Evolutionary conservation across 164 flowering plant genomes (phyloP), one percentile per base, ranked within the genome.

Genomic region (Nelumbo lutea): DNA sequence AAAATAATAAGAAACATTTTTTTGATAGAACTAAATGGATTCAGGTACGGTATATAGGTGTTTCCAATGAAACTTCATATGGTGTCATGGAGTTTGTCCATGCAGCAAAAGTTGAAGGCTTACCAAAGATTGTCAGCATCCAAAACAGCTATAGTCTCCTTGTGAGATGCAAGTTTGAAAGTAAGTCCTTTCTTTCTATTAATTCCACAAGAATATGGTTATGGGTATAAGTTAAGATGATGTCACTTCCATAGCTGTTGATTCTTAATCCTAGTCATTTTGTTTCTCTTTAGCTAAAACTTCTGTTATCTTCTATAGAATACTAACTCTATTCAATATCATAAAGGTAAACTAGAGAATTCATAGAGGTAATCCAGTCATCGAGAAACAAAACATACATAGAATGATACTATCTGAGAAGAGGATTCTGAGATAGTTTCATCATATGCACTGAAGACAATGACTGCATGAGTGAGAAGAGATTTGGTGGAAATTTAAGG

Each of bases 71-170:
- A 84, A 91, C 96, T 73, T 91, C 97, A 11, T 90, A 88, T 80
- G 95, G 97, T 61, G 98, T 94, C 56, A 94, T 91, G 98, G 97
- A 88, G 77, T 91, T 94, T 80, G 90, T 90, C 71, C 96, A 90
- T 79, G 90, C 96, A 59, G 92, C 97, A 39, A 86, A 88, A 82
- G 79, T 77, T 72, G 89, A 78, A 79, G 95, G 98, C 64, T 75
- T 91, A 11, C 98, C 97, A 61, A 91, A 94, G 83, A 91, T 94
- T 50, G 93, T 94, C 73, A 94, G 98, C 78, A 91, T 94, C 77
- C 98, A 91, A 71, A 94, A 94, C 72, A 85, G 79, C 83, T 91
- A 94, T 75, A 94, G 91, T 76, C 72, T 91, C 65, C 76, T 91
- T 39, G 81, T 78, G 64, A 80, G 98, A 74, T 84, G 89, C 67